A percentile compares a stretch with the other conserved stretches of the same genome.
Evolutionary conservation across 352 stramenopile genomes (phyloP).

Genomic region (Pythium coloratum): DNA sequence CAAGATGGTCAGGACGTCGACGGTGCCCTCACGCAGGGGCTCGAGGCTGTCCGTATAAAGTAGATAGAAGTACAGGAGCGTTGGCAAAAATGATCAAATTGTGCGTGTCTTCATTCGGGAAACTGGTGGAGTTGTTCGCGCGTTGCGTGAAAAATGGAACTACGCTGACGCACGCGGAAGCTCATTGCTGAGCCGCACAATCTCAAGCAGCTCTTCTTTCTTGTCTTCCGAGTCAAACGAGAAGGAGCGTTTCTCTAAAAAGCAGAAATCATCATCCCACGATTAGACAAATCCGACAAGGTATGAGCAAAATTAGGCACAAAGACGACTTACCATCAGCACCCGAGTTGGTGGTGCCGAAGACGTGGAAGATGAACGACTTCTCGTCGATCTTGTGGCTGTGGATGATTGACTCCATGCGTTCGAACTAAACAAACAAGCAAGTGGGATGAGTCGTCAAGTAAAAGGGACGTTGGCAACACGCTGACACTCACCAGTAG

Average conservation of each 20-base stretch:
- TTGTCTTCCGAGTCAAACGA: constrained; percentile 53
- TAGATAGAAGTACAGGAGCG: background rate
- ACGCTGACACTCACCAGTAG: constrained; percentile 48
- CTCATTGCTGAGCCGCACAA: constrained; percentile 49
- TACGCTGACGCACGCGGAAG: background rate
- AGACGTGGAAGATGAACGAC: constrained; percentile 61
- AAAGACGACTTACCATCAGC: constrained; percentile 43
- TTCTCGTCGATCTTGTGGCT: constrained; percentile 63
- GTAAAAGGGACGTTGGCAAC: constrained; percentile 8
- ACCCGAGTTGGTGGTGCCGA: constrained; percentile 48
- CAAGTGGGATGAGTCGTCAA: background rate
- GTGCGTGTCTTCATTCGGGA: too few species aligned
- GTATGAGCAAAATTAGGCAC: too few species aligned
- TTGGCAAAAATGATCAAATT: background rate
- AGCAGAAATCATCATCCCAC: background rate
- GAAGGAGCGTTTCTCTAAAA: constrained; percentile 69
- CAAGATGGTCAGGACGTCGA: background rate
- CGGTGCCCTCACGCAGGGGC: background rate
- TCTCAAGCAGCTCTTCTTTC: constrained; percentile 48
- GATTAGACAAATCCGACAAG: background rate
- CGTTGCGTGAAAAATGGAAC: too few species aligned
- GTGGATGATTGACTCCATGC: constrained; percentile 54
- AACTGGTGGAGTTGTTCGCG: too few species aligned
- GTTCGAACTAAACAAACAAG: constrained; percentile 54
- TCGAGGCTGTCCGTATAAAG: background rate